phyloP scores from a whole-genome alignment of 257 asterid species.

The Solanum pimpinellifolium region DNA sequence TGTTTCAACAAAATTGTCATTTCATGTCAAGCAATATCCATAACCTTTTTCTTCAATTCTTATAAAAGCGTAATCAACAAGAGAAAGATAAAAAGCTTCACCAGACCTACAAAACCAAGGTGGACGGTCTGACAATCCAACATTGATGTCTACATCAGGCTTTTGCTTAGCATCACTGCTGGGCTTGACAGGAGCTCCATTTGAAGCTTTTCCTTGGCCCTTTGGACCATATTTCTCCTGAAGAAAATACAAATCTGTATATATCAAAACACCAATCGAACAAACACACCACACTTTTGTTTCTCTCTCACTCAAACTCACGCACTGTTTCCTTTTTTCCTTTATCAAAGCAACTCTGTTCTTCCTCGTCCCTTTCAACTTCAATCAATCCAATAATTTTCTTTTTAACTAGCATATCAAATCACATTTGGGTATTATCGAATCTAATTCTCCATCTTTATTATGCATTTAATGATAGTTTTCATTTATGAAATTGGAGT shows the following conservation, averaged over 20 bases:
- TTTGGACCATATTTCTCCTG: slow-evolving; percentile 98
- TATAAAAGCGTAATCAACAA: background rate
- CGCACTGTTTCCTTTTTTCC: background rate
- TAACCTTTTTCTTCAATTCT: background rate
- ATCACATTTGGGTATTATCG: background rate
- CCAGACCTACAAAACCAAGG: slow-evolving; percentile 96
- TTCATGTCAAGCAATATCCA: background rate
- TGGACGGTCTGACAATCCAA: slow-evolving; percentile 70
- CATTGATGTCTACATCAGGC: slow-evolving; percentile 75
- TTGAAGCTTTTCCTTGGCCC: slow-evolving; percentile 53
- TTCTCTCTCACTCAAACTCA: background rate
- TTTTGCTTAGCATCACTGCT: slow-evolving; percentile 42
- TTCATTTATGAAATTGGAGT: background rate
- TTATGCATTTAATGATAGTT: background rate
- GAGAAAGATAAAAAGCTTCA: background rate
- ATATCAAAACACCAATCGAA: background rate
- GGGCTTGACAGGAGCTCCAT: slow-evolving; percentile 41
- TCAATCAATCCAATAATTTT: background rate
- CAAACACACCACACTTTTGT: background rate
- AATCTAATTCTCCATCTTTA: background rate
- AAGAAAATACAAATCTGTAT: background rate
- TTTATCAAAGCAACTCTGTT: background rate
- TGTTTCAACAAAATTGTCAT: background rate
- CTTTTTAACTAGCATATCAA: background rate
- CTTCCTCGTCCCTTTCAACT: background rate